Conservation (phyloP, 2,329 filamentous ascomycete species). For the Zasmidium cellare region DNA sequence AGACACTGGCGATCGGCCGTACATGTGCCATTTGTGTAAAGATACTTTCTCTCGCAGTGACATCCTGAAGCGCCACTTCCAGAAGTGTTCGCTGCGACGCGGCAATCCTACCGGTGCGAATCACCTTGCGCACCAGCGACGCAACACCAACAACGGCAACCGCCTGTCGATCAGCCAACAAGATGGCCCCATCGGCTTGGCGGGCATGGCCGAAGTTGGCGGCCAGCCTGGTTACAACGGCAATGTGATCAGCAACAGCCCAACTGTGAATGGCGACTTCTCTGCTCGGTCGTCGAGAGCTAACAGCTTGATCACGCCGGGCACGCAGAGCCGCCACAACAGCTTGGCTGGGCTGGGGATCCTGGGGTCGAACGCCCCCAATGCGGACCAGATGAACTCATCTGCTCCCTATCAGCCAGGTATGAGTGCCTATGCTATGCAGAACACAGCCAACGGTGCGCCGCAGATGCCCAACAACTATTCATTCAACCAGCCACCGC, state of each 20-base stretch:
- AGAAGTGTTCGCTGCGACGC: constrained; percentile 95
- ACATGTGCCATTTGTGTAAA: constrained; percentile 96
- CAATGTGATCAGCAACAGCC: constrained; percentile 32
- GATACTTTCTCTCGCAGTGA: constrained; percentile 98
- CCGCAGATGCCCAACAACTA: constrained; percentile 34
- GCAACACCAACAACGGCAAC: constrained; percentile 50
- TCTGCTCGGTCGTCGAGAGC: constrained; percentile 51
- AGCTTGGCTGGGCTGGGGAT: constrained; percentile 35
- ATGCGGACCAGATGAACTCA: constrained; percentile 29
- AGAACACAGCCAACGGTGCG: constrained; percentile 29
- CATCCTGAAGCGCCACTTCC: constrained; percentile 97
- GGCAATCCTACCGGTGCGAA: constrained; percentile 94
- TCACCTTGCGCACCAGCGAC: constrained; percentile 73
- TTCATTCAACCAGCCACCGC: constrained; percentile 28
- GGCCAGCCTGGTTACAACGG: constrained; percentile 28
- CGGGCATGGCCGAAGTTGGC: constrained; percentile 36
- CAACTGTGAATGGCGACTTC: constrained; percentile 41
- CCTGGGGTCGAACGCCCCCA: constrained; percentile 29
- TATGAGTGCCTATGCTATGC: constrained; percentile 36
- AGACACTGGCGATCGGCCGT: constrained; percentile 97
- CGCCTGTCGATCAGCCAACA: constrained; percentile 37
- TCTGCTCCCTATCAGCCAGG: constrained; percentile 31
- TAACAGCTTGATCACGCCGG: constrained; percentile 50
- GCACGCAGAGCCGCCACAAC: constrained; percentile 33
- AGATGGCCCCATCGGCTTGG: constrained; percentile 37